These are phyloP conservation scores for Ehretia macrophylla DNA, from an alignment of 257 asterid species.

Conservation along the genomic window DNA sequence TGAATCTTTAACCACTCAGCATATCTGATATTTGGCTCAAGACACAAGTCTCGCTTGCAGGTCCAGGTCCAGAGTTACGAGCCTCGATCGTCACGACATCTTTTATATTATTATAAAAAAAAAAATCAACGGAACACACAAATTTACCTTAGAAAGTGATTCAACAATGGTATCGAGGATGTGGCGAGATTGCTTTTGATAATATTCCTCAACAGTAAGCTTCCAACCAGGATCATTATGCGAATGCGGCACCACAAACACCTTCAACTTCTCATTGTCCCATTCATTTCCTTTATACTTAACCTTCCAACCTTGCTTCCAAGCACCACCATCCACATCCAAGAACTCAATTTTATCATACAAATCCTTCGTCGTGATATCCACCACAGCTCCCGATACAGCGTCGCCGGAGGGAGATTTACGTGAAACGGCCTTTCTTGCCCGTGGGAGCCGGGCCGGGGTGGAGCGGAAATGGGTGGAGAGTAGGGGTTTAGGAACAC, in stretches of 20 bases:
- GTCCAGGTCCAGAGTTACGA: too few relatives aligned
- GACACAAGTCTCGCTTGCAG: too few relatives aligned
- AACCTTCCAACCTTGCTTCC: constrained; percentile 99
- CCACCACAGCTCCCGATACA: constrained; percentile 60
- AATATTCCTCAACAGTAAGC: constrained; percentile 92
- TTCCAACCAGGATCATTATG: constrained; percentile 99
- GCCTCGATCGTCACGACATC: too few relatives aligned
- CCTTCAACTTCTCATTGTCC: constrained; percentile 89
- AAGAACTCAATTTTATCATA: constrained; percentile 84
- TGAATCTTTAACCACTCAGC: too few relatives aligned
- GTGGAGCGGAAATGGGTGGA: constrained; percentile 45
- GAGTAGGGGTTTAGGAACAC: constrained; percentile 54
- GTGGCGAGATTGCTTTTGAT: constrained; percentile 80
- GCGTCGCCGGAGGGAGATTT: constrained; percentile 45
- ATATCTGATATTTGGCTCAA: too few relatives aligned
- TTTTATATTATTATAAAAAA: too few relatives aligned
- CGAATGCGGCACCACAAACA: constrained; percentile 94
- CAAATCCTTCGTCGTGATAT: constrained; percentile 74
- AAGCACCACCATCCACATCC: constrained; percentile 95
- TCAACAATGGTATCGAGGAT: constrained; percentile 85
- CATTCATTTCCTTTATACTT: constrained; percentile 81
- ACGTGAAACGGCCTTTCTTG: constrained; percentile 49
- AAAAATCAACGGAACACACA: too few relatives aligned
- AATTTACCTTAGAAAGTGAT: constrained; percentile 63
- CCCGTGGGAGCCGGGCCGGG: constrained; percentile 36